Base-by-base conservation (phyloP, 805 yeast genomes). In the Candida morakotiae region DNA sequence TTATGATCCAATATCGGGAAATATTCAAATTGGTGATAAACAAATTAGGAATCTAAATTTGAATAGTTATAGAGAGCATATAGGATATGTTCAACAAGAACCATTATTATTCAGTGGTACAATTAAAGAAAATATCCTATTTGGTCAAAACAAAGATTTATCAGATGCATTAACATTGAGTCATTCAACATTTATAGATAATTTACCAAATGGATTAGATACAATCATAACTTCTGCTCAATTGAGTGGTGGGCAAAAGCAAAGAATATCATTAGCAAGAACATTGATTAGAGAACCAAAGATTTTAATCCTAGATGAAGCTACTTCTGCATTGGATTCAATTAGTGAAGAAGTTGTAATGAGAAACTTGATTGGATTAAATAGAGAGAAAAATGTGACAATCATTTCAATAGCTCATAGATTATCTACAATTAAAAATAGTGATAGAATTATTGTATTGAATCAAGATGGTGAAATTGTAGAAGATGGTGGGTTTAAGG, bases 71-170 rank as follows among this genome's bases (percentile, higher is more conserved):
- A 72, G 98, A 39, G 64, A 79, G 20, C 74, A 80, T 39, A 69
- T 87, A 18, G 97, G 97, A n/a, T 79, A 86, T 23, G 98, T 91
- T 3, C 88, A 85, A 44, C 98, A 91, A 57, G 97, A 91, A 51
- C 96, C 98, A 2, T 75, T 86, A 45, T 64, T 91, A 35, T 87
- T 89, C 56, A 81, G 89, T 37, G 97, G 96, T 1, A 74, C 95
- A 0, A 75, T 91, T 18, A 69, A 81, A 31, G 96, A 88, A 23
- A 91, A 91, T 51, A 81, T 91, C 28, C 67, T 79, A 0, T 91
- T 91, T 56, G 95, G 95, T 1, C 79, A 52, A 10, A 39, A 82
- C 31, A 77, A 71, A 34, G 83, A 83, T 23, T 64, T 85, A 2
- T 62, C 67, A 11, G 66, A 68, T 9, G 95, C 93, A 2, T 61